These are phyloP conservation scores for Aegilops umbellulata DNA, from an alignment of 176 grass and related monocot species.

Conservation along the genomic window DNA sequence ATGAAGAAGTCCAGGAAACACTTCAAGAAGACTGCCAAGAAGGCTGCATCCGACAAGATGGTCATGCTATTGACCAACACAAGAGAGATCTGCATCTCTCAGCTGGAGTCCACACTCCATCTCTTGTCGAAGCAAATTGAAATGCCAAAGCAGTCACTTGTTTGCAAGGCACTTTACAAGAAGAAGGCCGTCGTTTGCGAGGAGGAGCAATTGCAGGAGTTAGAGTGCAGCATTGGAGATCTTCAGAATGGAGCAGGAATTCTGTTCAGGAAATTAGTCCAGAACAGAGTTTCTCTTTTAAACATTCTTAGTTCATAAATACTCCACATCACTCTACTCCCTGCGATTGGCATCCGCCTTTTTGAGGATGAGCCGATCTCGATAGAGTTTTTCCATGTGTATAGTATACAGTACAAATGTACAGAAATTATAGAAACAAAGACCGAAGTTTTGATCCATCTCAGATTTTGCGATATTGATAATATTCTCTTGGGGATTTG, in stretches of 20 bases:
- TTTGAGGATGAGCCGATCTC: constrained; percentile 27
- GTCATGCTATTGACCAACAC: not conserved
- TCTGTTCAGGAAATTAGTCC: not conserved
- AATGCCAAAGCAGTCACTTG: not conserved
- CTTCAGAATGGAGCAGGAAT: not conserved
- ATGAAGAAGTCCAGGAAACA: not conserved
- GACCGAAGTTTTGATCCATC: not conserved
- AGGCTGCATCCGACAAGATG: not conserved
- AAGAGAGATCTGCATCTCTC: not conserved
- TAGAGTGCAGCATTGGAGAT: not conserved
- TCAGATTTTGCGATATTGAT: not conserved
- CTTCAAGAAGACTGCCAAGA: not conserved
- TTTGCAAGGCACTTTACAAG: constrained; percentile 16
- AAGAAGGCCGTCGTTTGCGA: not conserved
- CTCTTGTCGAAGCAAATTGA: not conserved
- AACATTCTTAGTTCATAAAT: constrained; percentile 30
- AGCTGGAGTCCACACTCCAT: not conserved
- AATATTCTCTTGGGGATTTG: too few species aligned
- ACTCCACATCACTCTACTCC: not conserved
- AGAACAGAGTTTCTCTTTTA: not conserved
- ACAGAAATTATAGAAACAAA: constrained; percentile 21
- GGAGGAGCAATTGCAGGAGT: constrained; percentile 26
- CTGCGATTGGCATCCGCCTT: constrained; percentile 12
- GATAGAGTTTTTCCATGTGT: not conserved
- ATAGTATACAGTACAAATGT: not conserved